phyloP scores from a whole-genome alignment of 192 early-diverging fungal species.

The Gigaspora rosea region DNA sequence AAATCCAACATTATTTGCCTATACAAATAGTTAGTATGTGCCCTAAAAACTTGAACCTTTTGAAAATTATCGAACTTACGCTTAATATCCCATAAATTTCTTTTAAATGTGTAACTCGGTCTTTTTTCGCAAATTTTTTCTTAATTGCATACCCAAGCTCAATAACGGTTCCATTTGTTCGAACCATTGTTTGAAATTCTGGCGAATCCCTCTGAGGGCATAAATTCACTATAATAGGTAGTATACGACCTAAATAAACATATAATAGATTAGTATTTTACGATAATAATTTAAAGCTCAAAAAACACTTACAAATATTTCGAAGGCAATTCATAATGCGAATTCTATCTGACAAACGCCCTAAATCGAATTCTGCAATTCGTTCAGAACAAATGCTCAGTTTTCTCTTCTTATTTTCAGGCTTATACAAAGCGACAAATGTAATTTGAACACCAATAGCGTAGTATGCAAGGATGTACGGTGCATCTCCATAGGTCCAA shows the following conservation, averaged over 20 bases:
- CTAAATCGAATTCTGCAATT: too few relatives aligned
- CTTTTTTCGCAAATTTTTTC: slow-evolving; percentile 8
- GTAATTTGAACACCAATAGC: too few relatives aligned
- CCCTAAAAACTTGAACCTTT: neutral
- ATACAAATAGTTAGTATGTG: slow-evolving; percentile 19
- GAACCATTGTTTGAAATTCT: neutral
- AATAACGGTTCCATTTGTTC: slow-evolving; percentile 22
- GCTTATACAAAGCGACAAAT: too few relatives aligned
- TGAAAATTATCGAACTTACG: slow-evolving; percentile 3
- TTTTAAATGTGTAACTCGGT: neutral
- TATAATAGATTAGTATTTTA: slow-evolving; percentile 4
- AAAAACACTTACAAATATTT: too few relatives aligned
- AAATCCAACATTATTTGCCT: slow-evolving; percentile 15
- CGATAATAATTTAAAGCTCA: slow-evolving; percentile 4
- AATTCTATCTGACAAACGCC: too few relatives aligned
- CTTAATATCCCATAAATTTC: neutral
- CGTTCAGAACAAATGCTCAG: too few relatives aligned
- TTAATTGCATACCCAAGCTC: slow-evolving; percentile 16
- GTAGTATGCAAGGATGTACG: neutral
- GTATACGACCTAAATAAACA: slow-evolving; percentile 21
- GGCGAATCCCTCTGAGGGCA: neutral
- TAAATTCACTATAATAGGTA: slow-evolving; percentile 3
- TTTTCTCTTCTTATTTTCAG: too few relatives aligned
- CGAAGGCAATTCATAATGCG: too few relatives aligned
- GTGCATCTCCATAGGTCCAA: too few relatives aligned